Base-by-base conservation (phyloP, 1,139 yeast species). In the Nakaseomyces bracarensis region DNA sequence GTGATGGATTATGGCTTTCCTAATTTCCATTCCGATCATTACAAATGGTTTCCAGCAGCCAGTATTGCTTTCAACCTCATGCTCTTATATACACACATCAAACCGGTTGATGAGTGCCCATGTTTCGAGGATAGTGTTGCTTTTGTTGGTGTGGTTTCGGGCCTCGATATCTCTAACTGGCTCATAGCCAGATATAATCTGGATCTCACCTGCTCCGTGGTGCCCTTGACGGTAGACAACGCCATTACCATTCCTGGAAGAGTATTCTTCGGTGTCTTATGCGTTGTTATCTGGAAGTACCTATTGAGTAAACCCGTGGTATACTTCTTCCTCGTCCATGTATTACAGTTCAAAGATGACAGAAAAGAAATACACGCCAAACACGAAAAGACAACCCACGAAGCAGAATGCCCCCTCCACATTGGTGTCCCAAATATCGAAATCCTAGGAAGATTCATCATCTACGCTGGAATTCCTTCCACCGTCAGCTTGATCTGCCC, bases 61-160 rank as follows among this genome's bases (percentile, higher is more conserved):
- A 53, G 72, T 2, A 54, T 75, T 1, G 50, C 63, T 0, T 58
- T 72, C 21, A 73, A 77, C 41, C 54, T 77, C 14, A 50, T 65
- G 1, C 65, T 83, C 35, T 69, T 82, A 36, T 79, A 82, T 54
- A 64, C 73, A 38, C 95, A 87, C 62, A 83, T 89, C 1, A 79
- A 76, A 46, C 97, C 98, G 1, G 80, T 83, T 13, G 98, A 91
- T 54, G 83, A 81, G 52, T 91, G 98, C 58, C 98, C 98, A 1
- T 91, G 98, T 60, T 89, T 83, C 60, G 96, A 89, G 57, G 98
- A 91, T 58, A 79, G 93, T 7, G 95, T 91, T 19, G 95, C 97
- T 3, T 91, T 91, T 54, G 67, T 87, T 42, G 96, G 96, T 1
- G 97, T 91, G 23, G 70, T 89, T 21, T 69, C 81, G 42, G 97